These are phyloP conservation scores for Myriangium duriaei DNA, from an alignment of 2,329 filamentous ascomycete species.

Conservation along the genomic window DNA sequence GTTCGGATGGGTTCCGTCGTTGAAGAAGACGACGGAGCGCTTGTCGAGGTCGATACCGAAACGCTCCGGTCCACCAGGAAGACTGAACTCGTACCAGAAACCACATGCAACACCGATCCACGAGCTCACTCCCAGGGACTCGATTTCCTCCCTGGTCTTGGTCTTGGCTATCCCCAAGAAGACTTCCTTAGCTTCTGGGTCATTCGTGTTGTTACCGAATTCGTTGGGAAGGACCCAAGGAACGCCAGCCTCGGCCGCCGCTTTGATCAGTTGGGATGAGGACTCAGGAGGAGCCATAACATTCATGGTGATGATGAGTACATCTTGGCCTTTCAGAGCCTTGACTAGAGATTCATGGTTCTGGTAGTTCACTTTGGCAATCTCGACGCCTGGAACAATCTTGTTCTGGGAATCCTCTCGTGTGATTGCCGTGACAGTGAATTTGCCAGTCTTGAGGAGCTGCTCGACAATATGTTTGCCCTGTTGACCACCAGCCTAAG, in stretches of 20 bases:
- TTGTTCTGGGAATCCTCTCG: constrained; percentile 30
- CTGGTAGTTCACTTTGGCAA: constrained; percentile 18
- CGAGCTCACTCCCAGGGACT: constrained; percentile 16
- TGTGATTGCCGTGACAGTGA: constrained; percentile 28
- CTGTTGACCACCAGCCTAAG: constrained; percentile 21
- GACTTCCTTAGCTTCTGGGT: constrained; percentile 14
- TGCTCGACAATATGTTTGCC: constrained; percentile 22
- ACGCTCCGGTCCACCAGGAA: constrained; percentile 13
- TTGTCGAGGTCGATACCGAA: constrained; percentile 22
- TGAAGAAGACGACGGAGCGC: constrained; percentile 17
- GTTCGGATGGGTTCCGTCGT: constrained; percentile 19
- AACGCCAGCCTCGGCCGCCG: constrained; percentile 19
- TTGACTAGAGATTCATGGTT: constrained; percentile 15
- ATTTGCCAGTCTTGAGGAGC: constrained; percentile 21
- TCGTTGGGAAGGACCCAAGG: constrained; percentile 22
- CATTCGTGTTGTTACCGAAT: constrained; percentile 16
- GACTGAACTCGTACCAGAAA: constrained; percentile 23
- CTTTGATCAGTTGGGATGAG: constrained; percentile 19
- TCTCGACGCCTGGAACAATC: constrained; percentile 14
- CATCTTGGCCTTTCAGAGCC: constrained; percentile 21
- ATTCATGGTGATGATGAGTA: constrained; percentile 23
- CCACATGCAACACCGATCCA: constrained; percentile 19
- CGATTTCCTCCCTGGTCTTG: constrained; percentile 15
- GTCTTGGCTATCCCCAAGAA: constrained; percentile 13
- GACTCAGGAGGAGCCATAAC: constrained; percentile 16